Base-by-base conservation (phyloP, 257 asterid species). In the Echites panduratus region DNA sequence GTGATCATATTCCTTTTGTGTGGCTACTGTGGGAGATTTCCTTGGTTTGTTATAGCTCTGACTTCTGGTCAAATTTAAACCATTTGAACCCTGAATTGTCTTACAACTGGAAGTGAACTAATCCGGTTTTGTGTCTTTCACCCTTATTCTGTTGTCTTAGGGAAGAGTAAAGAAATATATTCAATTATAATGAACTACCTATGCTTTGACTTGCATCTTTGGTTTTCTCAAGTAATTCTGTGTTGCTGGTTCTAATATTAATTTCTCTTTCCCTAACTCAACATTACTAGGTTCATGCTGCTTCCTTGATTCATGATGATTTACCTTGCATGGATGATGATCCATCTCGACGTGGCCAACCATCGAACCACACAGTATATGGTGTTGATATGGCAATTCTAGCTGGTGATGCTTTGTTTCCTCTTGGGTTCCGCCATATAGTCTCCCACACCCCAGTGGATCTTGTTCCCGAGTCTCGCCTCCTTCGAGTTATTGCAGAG, bases 261-360 rank as follows among this genome's bases (percentile, higher is more conserved):
- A 17, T 43, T 24, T 59, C n/a, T 71, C 26, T 12, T 64, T 62
- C n/a, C 24, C 71, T 22, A 35, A 14, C 20, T n/a, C 66, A 43
- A 66, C 75, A 38, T 41, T 32, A 74, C 66, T 58, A 94, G 97
- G 97, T 94, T 76, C 98, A 94, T 77, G 95, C 97, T 70, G 98
- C 98, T 69, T 94, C 98, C 16, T 57, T 91, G 61, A 89, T 94
- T 70, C 98, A 94, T 49, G 97, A 94, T 70, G 98, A 94, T 84
- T 81, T 93, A 73, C 98, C 98, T 19, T 91, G 97, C 89, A 93
- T 93, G 98, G 97, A 93, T 61, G 97, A 93, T 49, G 98, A 89
- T 75, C 91, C 97, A 56, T 91, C 96, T 12, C 87, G 98, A 59
- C 86, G 97, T 71, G 98, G 98, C 53, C 78, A 77, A 57, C 97